Percentiles rank a stretch among this genome's conserved stretches.
phyloP scores from a whole-genome alignment of 164 flowering plant genomes.

The Liquidambar formosana region DNA sequence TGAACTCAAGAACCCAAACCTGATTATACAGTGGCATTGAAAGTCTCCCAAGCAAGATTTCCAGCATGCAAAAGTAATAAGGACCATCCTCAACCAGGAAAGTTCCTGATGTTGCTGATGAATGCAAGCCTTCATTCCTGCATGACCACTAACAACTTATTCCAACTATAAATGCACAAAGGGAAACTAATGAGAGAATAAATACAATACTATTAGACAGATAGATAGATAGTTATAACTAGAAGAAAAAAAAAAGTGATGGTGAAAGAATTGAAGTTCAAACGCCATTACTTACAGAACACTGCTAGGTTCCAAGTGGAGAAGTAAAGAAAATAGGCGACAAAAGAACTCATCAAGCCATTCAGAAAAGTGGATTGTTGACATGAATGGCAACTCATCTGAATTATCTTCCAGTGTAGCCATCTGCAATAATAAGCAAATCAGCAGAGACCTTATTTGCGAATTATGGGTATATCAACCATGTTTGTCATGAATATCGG shows the following conservation, averaged over 20 bases:
- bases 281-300: conserved; percentile 62
- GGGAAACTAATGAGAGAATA: conserved; percentile 1
- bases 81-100: conserved; percentile 96
- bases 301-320: conserved; percentile 88
- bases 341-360: conserved; percentile 98
- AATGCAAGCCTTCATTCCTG: conserved; percentile 81
- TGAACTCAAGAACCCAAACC: conserved; percentile 40
- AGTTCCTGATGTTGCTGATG: conserved; percentile 84
- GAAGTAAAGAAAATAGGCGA: conserved; percentile 83
- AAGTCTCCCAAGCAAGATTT: conserved; percentile 82
- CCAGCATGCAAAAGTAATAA: conserved; percentile 91
- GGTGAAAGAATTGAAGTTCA: not conserved
- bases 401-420: conserved; percentile 63
- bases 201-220: not conserved
- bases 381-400: conserved; percentile 43
- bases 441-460: conserved; percentile 12
- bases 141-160: conserved; percentile 17
- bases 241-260: not conserved
- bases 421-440: conserved; percentile 53
- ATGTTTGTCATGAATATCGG: not conserved
- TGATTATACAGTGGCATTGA: conserved; percentile 77
- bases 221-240: not conserved
- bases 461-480: conserved; percentile 1
- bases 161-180: not conserved
- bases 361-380: conserved; percentile 72